These are phyloP conservation scores for Coemansia sp. DNA, from an alignment of 192 early-diverging fungal genomes.

Conservation along the genomic window DNA sequence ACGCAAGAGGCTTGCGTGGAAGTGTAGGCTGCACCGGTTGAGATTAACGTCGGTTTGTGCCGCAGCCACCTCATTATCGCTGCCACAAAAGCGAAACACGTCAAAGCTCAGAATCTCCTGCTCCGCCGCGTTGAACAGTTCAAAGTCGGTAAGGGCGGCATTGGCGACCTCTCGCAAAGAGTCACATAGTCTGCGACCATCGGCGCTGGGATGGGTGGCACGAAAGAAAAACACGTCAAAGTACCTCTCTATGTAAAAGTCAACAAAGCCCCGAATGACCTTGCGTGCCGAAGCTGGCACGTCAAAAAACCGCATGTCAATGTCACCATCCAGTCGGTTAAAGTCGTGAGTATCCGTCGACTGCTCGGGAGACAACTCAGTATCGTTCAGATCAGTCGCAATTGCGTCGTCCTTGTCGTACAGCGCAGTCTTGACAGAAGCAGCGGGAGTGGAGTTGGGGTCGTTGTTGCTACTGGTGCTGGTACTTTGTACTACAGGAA, in stretches of 20 bases:
- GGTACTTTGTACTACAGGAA: neutral
- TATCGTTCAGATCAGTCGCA: neutral
- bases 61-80: neutral
- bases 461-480: neutral
- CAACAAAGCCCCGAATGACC: constrained; percentile 39
- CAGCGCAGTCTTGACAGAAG: neutral
- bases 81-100: neutral
- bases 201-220: constrained; percentile 4
- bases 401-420: neutral
- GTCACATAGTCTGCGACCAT: constrained; percentile 7
- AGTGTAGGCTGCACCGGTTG: constrained; percentile 23
- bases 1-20: constrained; percentile 29
- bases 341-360: constrained; percentile 27
- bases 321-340: constrained; percentile 39
- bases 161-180: neutral
- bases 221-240: constrained; percentile 43
- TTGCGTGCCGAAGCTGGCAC: constrained; percentile 23
- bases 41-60: constrained; percentile 8
- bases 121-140: constrained; percentile 12
- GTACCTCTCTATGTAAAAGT: constrained; percentile 29
- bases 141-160: constrained; percentile 10
- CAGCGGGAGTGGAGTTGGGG: too few species aligned
- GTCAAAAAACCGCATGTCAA: constrained; percentile 36
- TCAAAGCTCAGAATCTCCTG: constrained; percentile 25
- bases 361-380: constrained; percentile 34